phyloP scores from a whole-genome alignment of 805 yeast species.

The Tetrapisispora phaffii region DNA sequence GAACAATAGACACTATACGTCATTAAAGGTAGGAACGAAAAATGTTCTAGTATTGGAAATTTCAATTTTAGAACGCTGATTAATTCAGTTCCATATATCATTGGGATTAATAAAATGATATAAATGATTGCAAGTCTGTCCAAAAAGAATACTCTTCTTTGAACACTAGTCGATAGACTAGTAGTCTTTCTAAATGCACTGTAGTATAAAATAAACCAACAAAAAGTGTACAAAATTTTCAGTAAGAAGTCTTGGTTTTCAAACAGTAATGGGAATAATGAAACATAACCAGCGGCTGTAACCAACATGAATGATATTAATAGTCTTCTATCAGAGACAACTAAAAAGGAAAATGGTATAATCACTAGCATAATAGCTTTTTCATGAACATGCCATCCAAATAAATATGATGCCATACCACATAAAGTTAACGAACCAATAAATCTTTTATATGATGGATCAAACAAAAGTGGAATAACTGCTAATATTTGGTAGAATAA shows the following conservation, averaged over 20 bases:
- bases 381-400: constrained; percentile 99
- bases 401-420: constrained; percentile 81
- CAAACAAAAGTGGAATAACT: constrained; percentile 55
- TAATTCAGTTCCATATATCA: constrained; percentile 41
- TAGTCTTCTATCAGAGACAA: constrained; percentile 59
- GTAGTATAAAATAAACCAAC: constrained; percentile 76
- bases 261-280: constrained; percentile 77
- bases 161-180: constrained; percentile 32
- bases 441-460: constrained; percentile 70
- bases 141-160: constrained; percentile 48
- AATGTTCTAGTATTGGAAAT: constrained; percentile 43
- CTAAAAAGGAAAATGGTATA: constrained; percentile 76
- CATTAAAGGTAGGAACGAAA: constrained; percentile 74
- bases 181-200: constrained; percentile 64
- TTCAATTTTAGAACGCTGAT: constrained; percentile 49
- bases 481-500: constrained; percentile 78
- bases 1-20: constrained; percentile 77
- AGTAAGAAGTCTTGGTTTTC: constrained; percentile 73
- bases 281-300: constrained; percentile 72
- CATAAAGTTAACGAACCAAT: constrained; percentile 79
- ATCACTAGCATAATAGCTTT: constrained; percentile 88
- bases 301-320: constrained; percentile 62
- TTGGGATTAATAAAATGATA: constrained; percentile 53
- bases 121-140: constrained; percentile 65
- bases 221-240: constrained; percentile 65